These are phyloP conservation scores for Lenwebbia sp. DNA, from an alignment of 345 rosid genomes.

Conservation along the genomic window DNA sequence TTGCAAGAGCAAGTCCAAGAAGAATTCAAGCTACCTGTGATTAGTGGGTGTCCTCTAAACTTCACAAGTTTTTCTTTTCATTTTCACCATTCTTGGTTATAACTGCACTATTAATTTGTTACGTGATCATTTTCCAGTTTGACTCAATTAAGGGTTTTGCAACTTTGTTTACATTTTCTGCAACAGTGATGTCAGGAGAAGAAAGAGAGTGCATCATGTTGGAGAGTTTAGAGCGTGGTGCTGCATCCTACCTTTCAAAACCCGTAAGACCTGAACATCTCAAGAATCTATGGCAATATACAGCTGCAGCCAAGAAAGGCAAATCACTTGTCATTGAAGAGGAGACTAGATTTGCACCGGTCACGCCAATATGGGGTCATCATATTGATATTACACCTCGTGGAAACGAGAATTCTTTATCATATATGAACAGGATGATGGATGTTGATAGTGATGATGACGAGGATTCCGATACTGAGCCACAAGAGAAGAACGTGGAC, in stretches of 20 bases:
- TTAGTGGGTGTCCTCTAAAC: slow-evolving; percentile 25
- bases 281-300: slow-evolving; percentile 44
- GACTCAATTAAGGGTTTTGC: neutral
- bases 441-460: neutral
- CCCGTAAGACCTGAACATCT: slow-evolving; percentile 41
- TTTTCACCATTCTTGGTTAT: neutral
- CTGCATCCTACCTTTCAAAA: slow-evolving; percentile 41
- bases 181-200: slow-evolving; percentile 64
- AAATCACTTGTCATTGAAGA: slow-evolving; percentile 7
- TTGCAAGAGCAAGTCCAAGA: slow-evolving; percentile 27
- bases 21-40: slow-evolving; percentile 48
- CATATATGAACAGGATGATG: neutral
- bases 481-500: neutral
- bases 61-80: neutral
- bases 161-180: neutral
- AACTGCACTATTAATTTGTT: neutral
- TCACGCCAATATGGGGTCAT: neutral
- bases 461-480: neutral
- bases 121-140: neutral
- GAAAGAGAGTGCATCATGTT: slow-evolving; percentile 21
- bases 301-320: slow-evolving; percentile 22
- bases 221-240: slow-evolving; percentile 49
- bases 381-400: neutral
- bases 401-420: neutral
- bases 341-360: neutral